Base-by-base conservation (phyloP, 257 asterid species). In the Plantago major region DNA sequence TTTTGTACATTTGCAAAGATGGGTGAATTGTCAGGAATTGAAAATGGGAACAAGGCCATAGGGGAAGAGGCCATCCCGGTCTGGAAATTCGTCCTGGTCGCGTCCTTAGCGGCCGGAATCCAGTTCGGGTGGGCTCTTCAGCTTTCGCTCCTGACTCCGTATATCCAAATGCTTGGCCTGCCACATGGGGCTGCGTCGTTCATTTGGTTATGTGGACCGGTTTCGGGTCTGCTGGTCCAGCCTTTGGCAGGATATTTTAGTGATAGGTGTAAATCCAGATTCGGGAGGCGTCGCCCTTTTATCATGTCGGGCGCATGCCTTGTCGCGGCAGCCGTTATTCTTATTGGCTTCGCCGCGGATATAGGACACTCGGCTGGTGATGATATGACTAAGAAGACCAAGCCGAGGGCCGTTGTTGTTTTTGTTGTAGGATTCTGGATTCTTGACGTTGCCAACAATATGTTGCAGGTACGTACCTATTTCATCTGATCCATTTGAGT, bases 51-150 rank as follows among this genome's bases (percentile, higher is more conserved):
- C 42, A 53, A 19, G 2, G 4, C 0, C 1, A 8, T 7, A 26
- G 11, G 10, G 33, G 10, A 52, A 10, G 38, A 53, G 16, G 42
- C 58, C 40, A 33, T 33, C 7, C 58, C 17, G 4, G 33, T 53
- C 6, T 11, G 40, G 14, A 78, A 67, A 57, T 13, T 78, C 14
- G 26, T 57, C 30, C 42, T 83, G 1, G 84, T 79, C 1, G 70
- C 88, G 1, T 54, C 85, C 1, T 73, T 81, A 30, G 91, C 84
- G 1, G 81, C 82, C 11, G 81, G 75, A 0, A 74, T 81, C 17
- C 88, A 81, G 42, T 84, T 70, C 19, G 92, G 88, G 1, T 81
- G 85, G 84, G 88, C 92, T 4, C 38, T 84, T 57, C 91, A 84
- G 65, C 74, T 84, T 3, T 74, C 84, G 3, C 82, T 84, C 12